Conservation (phyloP, 2,329 filamentous ascomycete genomes). For the Beauveria brongniartii region DNA sequence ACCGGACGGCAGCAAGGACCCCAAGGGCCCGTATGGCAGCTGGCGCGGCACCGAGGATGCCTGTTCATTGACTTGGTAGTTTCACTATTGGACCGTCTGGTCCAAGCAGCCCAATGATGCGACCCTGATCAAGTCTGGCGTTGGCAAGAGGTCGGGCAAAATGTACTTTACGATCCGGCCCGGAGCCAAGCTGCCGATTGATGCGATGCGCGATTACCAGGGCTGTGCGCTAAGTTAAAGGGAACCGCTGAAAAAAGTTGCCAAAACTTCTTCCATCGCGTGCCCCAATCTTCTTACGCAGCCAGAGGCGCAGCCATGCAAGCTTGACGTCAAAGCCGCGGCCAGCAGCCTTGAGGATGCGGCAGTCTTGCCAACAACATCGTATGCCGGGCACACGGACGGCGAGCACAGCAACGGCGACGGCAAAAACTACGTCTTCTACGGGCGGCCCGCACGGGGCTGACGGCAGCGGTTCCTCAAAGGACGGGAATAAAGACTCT, state of each 20-base stretch:
- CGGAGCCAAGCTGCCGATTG: conserved; percentile 2
- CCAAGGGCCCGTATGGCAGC: not conserved
- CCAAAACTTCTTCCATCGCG: not conserved
- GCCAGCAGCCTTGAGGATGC: conserved; percentile 6
- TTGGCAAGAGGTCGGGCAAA: conserved; percentile 1
- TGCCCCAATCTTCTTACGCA: conserved; percentile 4
- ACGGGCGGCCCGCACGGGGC: not conserved
- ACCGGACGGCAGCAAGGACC: not conserved
- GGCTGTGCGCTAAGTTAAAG: not conserved
- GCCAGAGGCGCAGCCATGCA: conserved; percentile 8
- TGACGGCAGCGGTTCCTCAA: not conserved
- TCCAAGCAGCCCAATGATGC: not conserved
- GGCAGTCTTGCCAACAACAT: not conserved
- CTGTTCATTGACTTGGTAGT: not conserved
- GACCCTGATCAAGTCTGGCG: conserved; percentile 1
- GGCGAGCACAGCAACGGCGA: not conserved
- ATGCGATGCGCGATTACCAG: conserved; percentile 9
- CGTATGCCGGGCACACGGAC: not conserved
- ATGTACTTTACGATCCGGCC: conserved; percentile 1
- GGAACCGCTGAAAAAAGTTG: not conserved
- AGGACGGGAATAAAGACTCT: not conserved
- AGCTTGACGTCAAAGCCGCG: conserved; percentile 3
- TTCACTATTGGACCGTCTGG: conserved; percentile 3
- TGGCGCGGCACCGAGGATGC: not conserved
- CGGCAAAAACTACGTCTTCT: not conserved